Base-by-base conservation (phyloP, 345 rosid species). In the Gossypium arboreum region DNA sequence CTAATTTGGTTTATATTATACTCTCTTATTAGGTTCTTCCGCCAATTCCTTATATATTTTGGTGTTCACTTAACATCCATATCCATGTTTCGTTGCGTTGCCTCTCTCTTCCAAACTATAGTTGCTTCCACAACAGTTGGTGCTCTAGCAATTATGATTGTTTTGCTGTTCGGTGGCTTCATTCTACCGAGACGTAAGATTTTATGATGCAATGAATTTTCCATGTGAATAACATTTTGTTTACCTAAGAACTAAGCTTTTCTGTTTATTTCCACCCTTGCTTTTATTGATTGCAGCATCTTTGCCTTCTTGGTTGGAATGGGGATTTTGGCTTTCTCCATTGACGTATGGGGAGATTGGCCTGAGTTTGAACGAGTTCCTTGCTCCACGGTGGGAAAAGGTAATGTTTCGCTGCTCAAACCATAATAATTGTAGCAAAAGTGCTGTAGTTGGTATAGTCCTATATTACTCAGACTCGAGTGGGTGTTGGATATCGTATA, bases 241-340 rank as follows among this genome's bases (percentile, higher is more conserved):
- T 76, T 47, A 43, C 17, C n/a, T 50, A 68, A 25, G 10, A 4
- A 54, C n/a, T 7, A 1, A 6, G 39, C 9, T 4, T 59, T 3
- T 48, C 16, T 10, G 6, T 17, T 65, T 50, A 62, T n/a, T 56
- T 25, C 68, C 50, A 44, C 25, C 25, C 60, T 56, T 11, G 25
- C 60, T 56, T 56, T 39, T n/a, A 3, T 41, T 20, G 61, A 54
- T 12, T 84, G 81, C 89, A 93, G 97, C 88, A 34, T 76, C 83
- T 6, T 84, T 91, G 90, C 91, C 95, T 15, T 72, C 17, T 39
- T 93, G 97, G 97, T 68, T 91, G 79, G 71, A 73, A 45, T 91
- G 98, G 98, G 89, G 87, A 9, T 93, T 90, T 52, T 91, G 98
- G 98, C 67, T 88, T 44, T 78, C 79, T 43, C 98, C 98, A 16